phyloP scores from a whole-genome alignment of 148 eudicot species.

The Rheum nobile region DNA sequence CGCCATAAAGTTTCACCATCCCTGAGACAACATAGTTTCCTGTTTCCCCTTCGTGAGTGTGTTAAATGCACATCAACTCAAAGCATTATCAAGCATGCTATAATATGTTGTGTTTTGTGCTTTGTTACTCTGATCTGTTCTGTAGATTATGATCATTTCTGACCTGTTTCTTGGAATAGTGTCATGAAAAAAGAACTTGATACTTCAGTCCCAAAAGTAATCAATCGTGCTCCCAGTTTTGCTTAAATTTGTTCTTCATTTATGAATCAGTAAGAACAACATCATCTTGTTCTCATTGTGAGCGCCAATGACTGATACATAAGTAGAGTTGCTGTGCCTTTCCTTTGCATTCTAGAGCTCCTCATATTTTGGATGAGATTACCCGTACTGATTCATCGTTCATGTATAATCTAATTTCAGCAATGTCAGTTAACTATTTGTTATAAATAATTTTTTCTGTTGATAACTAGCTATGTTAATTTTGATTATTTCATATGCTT shows the following conservation, averaged over 20 bases:
- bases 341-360: background rate
- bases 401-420: background rate
- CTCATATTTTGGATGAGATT: background rate
- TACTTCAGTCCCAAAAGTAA: background rate
- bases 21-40: background rate
- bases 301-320: background rate
- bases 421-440: background rate
- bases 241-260: background rate
- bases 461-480: background rate
- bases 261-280: background rate
- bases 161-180: background rate
- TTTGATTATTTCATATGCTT: background rate
- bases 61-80: background rate
- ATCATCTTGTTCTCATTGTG: background rate
- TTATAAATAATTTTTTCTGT: background rate
- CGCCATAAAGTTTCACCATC: background rate
- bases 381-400: background rate
- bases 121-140: background rate
- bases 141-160: background rate
- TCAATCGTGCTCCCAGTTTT: background rate
- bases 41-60: background rate
- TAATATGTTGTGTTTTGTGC: background rate
- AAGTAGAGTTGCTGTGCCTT: background rate
- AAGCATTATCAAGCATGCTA: background rate
- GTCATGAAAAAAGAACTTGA: background rate